Evolutionary conservation across 768 basidiomycete species (phyloP).

Genomic region (Macrocybe gigantea): DNA sequence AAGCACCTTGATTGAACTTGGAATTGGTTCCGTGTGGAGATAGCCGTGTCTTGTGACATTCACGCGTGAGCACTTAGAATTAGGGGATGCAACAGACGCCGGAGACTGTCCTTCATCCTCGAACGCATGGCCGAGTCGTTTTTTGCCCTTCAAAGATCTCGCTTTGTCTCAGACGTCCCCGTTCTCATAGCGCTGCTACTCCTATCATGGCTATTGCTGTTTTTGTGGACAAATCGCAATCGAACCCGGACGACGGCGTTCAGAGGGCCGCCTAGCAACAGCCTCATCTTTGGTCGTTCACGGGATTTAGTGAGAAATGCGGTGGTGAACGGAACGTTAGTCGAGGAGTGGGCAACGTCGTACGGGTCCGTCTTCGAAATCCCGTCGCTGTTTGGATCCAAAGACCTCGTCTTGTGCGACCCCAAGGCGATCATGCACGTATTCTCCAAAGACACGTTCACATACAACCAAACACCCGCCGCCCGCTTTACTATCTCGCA

Average conservation of each 20-base stretch:
- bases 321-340: slow-evolving; percentile 23
- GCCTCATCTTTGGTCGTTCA: slow-evolving; percentile 34
- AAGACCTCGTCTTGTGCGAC: slow-evolving; percentile 33
- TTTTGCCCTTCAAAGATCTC: too few species aligned
- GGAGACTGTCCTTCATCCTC: too few species aligned
- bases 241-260: slow-evolving; percentile 24
- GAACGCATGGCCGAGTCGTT: too few species aligned
- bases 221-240: too few species aligned
- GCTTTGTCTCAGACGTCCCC: too few species aligned
- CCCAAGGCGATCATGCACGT: slow-evolving; percentile 48
- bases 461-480: slow-evolving; percentile 32
- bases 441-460: slow-evolving; percentile 42
- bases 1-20: too few species aligned
- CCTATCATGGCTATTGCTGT: too few species aligned
- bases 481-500: slow-evolving; percentile 17
- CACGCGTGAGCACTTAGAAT: too few species aligned
- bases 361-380: slow-evolving; percentile 43
- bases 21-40: too few species aligned
- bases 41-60: too few species aligned
- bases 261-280: slow-evolving; percentile 34
- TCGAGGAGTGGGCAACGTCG: slow-evolving; percentile 39
- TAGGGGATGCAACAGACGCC: too few species aligned
- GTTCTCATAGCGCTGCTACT: too few species aligned
- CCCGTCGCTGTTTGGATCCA: slow-evolving; percentile 28
- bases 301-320: slow-evolving; percentile 17